Conservation (phyloP, 2,329 filamentous ascomycete genomes). For the Fusarium sp. region DNA sequence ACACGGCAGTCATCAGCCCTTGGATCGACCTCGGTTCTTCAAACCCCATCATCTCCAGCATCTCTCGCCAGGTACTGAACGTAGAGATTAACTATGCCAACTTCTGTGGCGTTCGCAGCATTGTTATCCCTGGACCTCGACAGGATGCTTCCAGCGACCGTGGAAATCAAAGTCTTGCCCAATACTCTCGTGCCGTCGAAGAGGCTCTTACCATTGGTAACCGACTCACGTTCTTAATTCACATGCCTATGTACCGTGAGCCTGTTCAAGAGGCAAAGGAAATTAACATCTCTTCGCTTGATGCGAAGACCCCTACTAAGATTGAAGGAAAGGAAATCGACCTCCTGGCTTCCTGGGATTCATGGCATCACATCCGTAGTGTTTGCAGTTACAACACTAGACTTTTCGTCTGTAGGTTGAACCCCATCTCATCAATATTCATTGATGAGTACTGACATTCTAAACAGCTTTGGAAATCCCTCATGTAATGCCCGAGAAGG, state of each 20-base stretch:
- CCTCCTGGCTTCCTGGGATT: conserved; percentile 87
- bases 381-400: conserved; percentile 86
- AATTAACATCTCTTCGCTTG: conserved; percentile 62
- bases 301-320: conserved; percentile 48
- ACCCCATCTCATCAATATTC: too few relatives aligned
- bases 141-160: conserved; percentile 66
- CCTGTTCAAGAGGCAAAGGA: conserved; percentile 66
- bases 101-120: conserved; percentile 88
- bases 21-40: conserved; percentile 92
- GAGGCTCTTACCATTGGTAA: conserved; percentile 80
- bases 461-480: conserved; percentile 66
- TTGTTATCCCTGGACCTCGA: conserved; percentile 83
- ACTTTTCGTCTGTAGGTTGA: conserved; percentile 81
- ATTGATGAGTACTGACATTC: neutral
- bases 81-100: conserved; percentile 94
- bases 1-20: conserved; percentile 83
- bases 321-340: conserved; percentile 65
- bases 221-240: conserved; percentile 82
- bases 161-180: conserved; percentile 66
- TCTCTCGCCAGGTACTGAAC: conserved; percentile 90
- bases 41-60: conserved; percentile 83
- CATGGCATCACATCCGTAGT: conserved; percentile 88
- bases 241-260: conserved; percentile 85
- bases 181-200: conserved; percentile 86
- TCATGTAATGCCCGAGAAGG: conserved; percentile 66